Evolutionary conservation across 208 protist species (phyloP).

Genomic region (Acanthamoeba castellanii): DNA sequence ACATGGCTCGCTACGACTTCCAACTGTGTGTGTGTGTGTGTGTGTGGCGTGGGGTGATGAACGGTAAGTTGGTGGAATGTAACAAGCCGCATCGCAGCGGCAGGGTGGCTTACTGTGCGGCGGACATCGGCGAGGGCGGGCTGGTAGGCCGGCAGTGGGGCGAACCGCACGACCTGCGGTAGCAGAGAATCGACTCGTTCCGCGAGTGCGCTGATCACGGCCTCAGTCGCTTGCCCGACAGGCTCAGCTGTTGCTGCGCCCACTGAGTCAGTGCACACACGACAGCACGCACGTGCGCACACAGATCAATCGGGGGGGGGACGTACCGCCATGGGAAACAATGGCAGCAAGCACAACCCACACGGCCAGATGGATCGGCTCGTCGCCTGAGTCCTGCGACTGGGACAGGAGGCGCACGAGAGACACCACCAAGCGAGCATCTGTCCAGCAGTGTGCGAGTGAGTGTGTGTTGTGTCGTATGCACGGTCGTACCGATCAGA

Average conservation of each 20-base stretch:
- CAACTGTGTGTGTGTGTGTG: not conserved
- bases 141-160: not conserved
- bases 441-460: not conserved
- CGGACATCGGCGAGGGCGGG: not conserved
- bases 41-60: too few species aligned
- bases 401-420: not conserved
- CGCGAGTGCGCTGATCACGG: not conserved
- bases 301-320: not conserved
- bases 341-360: not conserved
- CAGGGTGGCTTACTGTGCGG: not conserved
- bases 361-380: not conserved
- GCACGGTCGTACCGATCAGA: too few species aligned
- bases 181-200: not conserved
- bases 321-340: not conserved
- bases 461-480: too few species aligned
- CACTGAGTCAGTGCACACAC: not conserved
- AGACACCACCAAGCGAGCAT: not conserved
- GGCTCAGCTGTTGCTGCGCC: not conserved
- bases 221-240: not conserved
- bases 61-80: not conserved
- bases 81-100: not conserved
- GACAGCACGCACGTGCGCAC: too few species aligned
- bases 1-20: not conserved
- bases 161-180: not conserved
- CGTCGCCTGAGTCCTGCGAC: not conserved